Percentiles rank a stretch among this genome's conserved stretches.
Evolutionary conservation across 2,329 filamentous ascomycete genomes (phyloP).

Genomic region (Colletotrichum sp.): DNA sequence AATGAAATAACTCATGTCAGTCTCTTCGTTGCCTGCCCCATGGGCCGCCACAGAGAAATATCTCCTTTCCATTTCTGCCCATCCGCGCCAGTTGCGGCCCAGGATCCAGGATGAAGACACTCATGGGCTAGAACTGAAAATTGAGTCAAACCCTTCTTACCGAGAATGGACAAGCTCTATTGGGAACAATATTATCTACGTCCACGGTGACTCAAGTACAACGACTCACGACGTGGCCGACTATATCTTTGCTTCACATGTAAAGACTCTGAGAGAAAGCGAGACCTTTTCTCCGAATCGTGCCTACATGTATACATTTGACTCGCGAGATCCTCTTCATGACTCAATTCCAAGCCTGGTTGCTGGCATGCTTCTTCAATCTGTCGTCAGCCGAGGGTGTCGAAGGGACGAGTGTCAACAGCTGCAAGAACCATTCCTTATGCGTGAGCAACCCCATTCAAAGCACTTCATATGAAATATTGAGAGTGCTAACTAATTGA

Average conservation of each 20-base stretch:
- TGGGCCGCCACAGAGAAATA: not conserved
- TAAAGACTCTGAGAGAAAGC: not conserved
- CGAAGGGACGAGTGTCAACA: not conserved
- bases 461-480: not conserved
- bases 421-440: not conserved
- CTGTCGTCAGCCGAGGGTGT: not conserved
- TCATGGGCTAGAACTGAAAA: not conserved
- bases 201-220: not conserved
- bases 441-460: not conserved
- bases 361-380: not conserved
- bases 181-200: not conserved
- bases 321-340: not conserved
- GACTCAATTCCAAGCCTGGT: not conserved
- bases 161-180: not conserved
- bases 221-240: not conserved
- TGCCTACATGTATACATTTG: not conserved
- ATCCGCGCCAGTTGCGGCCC: not conserved
- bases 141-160: not conserved
- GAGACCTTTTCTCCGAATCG: not conserved
- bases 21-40: not conserved
- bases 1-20: not conserved
- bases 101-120: not conserved
- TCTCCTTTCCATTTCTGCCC: not conserved
- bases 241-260: not conserved
- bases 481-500: not conserved